Conservation (phyloP, 495 filamentous ascomycete genomes). For the Hyphodiscus hymeniophilus region DNA sequence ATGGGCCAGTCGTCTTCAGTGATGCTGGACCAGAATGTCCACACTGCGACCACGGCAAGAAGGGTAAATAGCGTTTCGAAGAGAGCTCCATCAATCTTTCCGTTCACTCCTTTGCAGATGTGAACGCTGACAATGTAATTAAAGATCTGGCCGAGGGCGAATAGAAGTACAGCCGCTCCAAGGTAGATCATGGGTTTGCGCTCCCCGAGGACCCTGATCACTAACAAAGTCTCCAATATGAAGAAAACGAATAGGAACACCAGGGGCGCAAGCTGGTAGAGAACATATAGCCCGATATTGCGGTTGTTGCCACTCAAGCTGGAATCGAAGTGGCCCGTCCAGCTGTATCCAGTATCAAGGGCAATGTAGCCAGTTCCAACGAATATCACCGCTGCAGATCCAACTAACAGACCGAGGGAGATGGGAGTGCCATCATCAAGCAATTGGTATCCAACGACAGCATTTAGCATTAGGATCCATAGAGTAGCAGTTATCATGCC, state of each 20-base stretch:
- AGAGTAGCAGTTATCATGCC: conserved; percentile 78
- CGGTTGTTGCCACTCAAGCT: conserved; percentile 50
- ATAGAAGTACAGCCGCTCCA: conserved; percentile 61
- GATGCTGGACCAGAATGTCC: conserved; percentile 98
- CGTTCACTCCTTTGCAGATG: conserved; percentile 70
- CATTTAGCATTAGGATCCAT: conserved; percentile 91
- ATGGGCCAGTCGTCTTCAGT: conserved; percentile 98
- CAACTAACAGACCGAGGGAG: conserved; percentile 66
- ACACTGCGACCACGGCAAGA: conserved; percentile 68
- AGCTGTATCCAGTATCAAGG: conserved; percentile 83
- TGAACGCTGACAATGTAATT: conserved; percentile 88
- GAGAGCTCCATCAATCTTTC: conserved; percentile 85
- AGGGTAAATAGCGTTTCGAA: conserved; percentile 94
- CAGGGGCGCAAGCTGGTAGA: conserved; percentile 86
- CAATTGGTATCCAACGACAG: conserved; percentile 84
- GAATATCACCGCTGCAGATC: conserved; percentile 64
- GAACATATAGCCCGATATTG: conserved; percentile 81
- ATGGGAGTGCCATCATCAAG: conserved; percentile 87
- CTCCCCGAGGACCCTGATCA: conserved; percentile 78
- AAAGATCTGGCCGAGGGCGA: conserved; percentile 90
- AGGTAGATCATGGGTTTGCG: conserved; percentile 84
- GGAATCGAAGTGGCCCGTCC: conserved; percentile 66
- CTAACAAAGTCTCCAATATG: conserved; percentile 71
- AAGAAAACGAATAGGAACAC: conserved; percentile 82
- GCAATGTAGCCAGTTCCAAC: conserved; percentile 93